phyloP scores from a whole-genome alignment of 2,329 filamentous ascomycete genomes.

The Lachnellula subtilissima region DNA sequence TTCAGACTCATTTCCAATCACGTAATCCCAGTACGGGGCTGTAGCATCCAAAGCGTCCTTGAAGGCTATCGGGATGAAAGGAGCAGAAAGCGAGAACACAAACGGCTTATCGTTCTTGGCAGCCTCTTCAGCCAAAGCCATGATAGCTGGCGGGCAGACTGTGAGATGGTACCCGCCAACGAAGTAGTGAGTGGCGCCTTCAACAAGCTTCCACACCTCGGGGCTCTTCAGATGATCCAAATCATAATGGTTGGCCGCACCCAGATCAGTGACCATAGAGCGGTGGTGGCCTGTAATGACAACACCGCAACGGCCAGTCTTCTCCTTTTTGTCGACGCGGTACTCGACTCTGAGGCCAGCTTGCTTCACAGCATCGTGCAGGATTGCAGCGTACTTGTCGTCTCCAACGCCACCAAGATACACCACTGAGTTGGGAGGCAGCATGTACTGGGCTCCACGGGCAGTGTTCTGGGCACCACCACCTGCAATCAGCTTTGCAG shows the following conservation, averaged over 20 bases:
- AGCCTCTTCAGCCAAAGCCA: slow-evolving; percentile 87
- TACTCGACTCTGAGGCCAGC: slow-evolving; percentile 93
- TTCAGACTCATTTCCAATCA: slow-evolving; percentile 97
- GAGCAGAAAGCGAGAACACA: slow-evolving; percentile 85
- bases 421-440: slow-evolving; percentile 81
- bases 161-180: slow-evolving; percentile 97
- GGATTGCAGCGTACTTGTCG: slow-evolving; percentile 90
- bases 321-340: slow-evolving; percentile 76
- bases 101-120: slow-evolving; percentile 86
- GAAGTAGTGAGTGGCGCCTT: slow-evolving; percentile 85
- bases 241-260: slow-evolving; percentile 95
- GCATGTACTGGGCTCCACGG: slow-evolving; percentile 92
- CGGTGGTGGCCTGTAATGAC: slow-evolving; percentile 97
- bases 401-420: slow-evolving; percentile 92
- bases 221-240: slow-evolving; percentile 87
- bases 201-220: slow-evolving; percentile 85
- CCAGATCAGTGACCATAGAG: slow-evolving; percentile 90
- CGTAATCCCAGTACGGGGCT: slow-evolving; percentile 88
- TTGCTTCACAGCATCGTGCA: slow-evolving; percentile 78
- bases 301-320: slow-evolving; percentile 91
- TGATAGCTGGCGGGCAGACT: slow-evolving; percentile 84
- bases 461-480: slow-evolving; percentile 98
- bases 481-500: slow-evolving; percentile 91
- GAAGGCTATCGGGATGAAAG: slow-evolving; percentile 97
- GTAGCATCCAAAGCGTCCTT: slow-evolving; percentile 87